A percentile compares a stretch with the other conserved stretches of the same genome.
phyloP scores from a whole-genome alignment of 23 red algal genomes.

The Gracilaria vermiculophylla region DNA sequence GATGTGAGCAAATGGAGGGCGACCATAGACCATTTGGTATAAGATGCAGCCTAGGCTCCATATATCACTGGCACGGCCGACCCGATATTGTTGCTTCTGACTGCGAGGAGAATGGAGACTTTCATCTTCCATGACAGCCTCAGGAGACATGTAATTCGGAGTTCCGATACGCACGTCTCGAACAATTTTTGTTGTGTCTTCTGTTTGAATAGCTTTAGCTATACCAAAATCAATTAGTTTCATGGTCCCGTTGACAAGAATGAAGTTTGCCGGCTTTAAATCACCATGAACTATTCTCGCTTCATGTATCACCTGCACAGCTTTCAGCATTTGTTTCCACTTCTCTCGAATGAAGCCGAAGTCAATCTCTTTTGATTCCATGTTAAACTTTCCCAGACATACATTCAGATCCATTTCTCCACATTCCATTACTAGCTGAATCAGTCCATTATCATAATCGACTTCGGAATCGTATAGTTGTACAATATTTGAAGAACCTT shows the following conservation, averaged over 20 bases:
- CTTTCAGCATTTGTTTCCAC: constrained; percentile 99
- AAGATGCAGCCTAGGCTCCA: constrained; percentile 64
- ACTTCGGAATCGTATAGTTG: constrained; percentile 89
- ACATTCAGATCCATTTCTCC: constrained; percentile 91
- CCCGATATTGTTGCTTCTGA: constrained; percentile 48
- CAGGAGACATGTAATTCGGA: constrained; percentile 99
- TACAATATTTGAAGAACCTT: constrained; percentile 80
- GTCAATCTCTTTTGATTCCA: constrained; percentile 31
- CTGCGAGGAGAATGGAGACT: background rate
- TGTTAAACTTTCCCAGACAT: constrained; percentile 10
- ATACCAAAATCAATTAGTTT: constrained; percentile 99
- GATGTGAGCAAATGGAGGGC: constrained; percentile 91
- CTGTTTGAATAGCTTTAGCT: constrained; percentile 86
- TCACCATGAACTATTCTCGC: constrained; percentile 93
- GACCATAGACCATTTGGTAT: constrained; percentile 22
- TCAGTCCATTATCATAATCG: constrained; percentile 50
- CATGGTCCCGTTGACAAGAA: constrained; percentile 84
- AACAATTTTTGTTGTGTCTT: constrained; percentile 97
- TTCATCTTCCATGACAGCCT: constrained; percentile 60
- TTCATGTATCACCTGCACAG: constrained; percentile 90
- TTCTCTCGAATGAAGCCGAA: constrained; percentile 80
- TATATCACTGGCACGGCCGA: constrained; percentile 92
- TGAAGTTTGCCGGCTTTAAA: constrained; percentile 99
- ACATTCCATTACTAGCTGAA: constrained; percentile 94
- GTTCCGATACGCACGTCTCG: constrained; percentile 90